Percentiles rank a stretch among this genome's conserved stretches.
Conservation (phyloP, 371 early-diverging fungal genomes). For the Lichtheimia hyalospora region DNA sequence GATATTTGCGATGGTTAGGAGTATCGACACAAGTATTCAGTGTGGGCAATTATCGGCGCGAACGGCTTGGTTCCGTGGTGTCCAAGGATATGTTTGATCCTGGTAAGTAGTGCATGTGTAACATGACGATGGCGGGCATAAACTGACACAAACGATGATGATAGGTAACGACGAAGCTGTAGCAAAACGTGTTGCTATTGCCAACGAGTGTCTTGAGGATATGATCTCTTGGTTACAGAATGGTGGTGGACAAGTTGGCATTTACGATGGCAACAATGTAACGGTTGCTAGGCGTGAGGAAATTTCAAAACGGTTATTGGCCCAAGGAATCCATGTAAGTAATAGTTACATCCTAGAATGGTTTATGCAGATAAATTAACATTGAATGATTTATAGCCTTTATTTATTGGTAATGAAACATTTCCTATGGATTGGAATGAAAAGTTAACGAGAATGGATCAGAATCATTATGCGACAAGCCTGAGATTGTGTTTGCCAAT, state of each 20-base stretch:
- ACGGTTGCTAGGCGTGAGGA: slow-evolving; percentile 72
- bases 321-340: slow-evolving; percentile 64
- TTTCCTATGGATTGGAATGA: neutral
- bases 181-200: slow-evolving; percentile 56
- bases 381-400: neutral
- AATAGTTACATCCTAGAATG: slow-evolving; percentile 40
- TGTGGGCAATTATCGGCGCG: slow-evolving; percentile 95
- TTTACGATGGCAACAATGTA: slow-evolving; percentile 94
- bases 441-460: slow-evolving; percentile 1
- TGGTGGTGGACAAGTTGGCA: slow-evolving; percentile 81
- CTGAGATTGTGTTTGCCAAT: slow-evolving; percentile 70
- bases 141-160: neutral
- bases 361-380: neutral
- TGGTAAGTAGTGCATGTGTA: slow-evolving; percentile 36
- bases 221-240: slow-evolving; percentile 81
- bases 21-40: slow-evolving; percentile 93
- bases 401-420: neutral
- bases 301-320: slow-evolving; percentile 65
- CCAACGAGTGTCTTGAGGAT: slow-evolving; percentile 79
- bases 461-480: slow-evolving; percentile 89
- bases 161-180: slow-evolving; percentile 65
- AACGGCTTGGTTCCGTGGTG: slow-evolving; percentile 68
- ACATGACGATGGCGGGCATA: neutral
- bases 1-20: slow-evolving; percentile 96
- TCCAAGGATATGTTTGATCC: slow-evolving; percentile 88